These are phyloP conservation scores for Chrysoporthe deuterocubensis DNA, from an alignment of 2,329 filamentous ascomycete species.

Conservation along the genomic window DNA sequence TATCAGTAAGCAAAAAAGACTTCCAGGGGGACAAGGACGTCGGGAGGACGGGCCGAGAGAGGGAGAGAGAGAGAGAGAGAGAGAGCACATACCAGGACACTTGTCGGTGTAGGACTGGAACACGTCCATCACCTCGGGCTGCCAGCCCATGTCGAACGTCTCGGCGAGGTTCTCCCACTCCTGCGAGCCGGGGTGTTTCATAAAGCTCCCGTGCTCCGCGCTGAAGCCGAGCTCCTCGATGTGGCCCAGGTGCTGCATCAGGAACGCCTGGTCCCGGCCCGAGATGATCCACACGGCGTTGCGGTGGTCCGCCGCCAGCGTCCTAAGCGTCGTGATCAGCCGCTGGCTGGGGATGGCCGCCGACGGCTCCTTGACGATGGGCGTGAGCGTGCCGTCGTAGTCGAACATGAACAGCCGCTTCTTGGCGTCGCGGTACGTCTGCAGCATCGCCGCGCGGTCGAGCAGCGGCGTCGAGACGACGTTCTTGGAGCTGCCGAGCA, in stretches of 20 bases:
- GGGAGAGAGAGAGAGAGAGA: neutral
- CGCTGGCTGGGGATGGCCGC: constrained; percentile 86
- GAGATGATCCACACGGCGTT: constrained; percentile 99
- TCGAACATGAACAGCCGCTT: constrained; percentile 97
- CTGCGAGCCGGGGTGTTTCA: constrained; percentile 75
- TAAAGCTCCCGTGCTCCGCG: constrained; percentile 96
- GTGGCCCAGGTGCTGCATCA: constrained; percentile 90
- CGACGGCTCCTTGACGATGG: constrained; percentile 90
- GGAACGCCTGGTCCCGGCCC: constrained; percentile 88
- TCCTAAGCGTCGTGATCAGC: constrained; percentile 78
- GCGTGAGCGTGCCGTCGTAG: constrained; percentile 95
- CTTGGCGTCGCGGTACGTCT: constrained; percentile 73
- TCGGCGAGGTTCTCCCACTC: constrained; percentile 91
- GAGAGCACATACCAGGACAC: constrained; percentile 68
- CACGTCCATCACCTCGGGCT: constrained; percentile 78
- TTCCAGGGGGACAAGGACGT: too few species aligned
- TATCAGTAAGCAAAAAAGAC: too few species aligned
- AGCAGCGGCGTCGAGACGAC: constrained; percentile 79
- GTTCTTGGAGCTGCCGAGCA: constrained; percentile 77
- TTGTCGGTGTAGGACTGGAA: constrained; percentile 89
- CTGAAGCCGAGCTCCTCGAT: constrained; percentile 89
- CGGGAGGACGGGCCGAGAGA: too few species aligned
- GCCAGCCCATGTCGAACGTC: constrained; percentile 89
- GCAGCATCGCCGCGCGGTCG: constrained; percentile 73
- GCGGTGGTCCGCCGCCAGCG: constrained; percentile 75